Conservation (phyloP, 2,329 filamentous ascomycete species). For the Talaromyces sp. region DNA sequence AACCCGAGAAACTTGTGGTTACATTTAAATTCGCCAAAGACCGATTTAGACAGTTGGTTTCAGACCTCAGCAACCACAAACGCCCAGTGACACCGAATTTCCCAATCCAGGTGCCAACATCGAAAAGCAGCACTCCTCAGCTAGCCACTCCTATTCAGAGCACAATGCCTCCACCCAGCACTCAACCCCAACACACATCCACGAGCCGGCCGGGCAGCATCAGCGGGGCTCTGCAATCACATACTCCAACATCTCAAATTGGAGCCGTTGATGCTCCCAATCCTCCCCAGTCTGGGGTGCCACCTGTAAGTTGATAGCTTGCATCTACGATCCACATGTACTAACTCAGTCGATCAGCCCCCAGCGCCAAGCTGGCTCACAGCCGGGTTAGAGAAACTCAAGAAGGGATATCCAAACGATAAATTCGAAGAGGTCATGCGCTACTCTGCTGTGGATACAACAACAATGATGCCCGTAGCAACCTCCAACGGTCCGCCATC, state of each 20-base stretch:
- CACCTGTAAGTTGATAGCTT: conserved; percentile 41
- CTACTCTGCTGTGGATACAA: conserved; percentile 74
- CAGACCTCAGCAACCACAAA: conserved; percentile 51
- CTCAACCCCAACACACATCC: conserved; percentile 27
- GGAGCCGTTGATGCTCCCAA: conserved; percentile 49
- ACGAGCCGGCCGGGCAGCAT: conserved; percentile 29
- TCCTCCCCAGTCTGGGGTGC: conserved; percentile 42
- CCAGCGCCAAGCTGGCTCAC: conserved; percentile 84
- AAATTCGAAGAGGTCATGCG: conserved; percentile 90
- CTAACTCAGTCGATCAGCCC: conserved; percentile 54
- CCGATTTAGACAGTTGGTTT: conserved; percentile 66
- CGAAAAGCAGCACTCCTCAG: conserved; percentile 47
- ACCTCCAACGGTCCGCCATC: conserved; percentile 52
- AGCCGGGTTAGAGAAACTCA: conserved; percentile 69
- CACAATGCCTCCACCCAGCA: conserved; percentile 51
- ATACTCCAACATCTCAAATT: conserved; percentile 37
- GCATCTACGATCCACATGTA: background rate
- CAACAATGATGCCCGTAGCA: conserved; percentile 65
- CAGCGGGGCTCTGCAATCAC: conserved; percentile 28
- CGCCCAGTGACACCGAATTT: conserved; percentile 33
- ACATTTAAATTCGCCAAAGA: conserved; percentile 72
- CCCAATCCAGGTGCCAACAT: conserved; percentile 47
- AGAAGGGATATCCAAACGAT: conserved; percentile 71
- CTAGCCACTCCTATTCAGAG: conserved; percentile 52
- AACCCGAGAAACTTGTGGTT: conserved; percentile 67